Evolutionary conservation across 2,329 filamentous ascomycete species (phyloP).

Genomic region (Fusarium sp.): DNA sequence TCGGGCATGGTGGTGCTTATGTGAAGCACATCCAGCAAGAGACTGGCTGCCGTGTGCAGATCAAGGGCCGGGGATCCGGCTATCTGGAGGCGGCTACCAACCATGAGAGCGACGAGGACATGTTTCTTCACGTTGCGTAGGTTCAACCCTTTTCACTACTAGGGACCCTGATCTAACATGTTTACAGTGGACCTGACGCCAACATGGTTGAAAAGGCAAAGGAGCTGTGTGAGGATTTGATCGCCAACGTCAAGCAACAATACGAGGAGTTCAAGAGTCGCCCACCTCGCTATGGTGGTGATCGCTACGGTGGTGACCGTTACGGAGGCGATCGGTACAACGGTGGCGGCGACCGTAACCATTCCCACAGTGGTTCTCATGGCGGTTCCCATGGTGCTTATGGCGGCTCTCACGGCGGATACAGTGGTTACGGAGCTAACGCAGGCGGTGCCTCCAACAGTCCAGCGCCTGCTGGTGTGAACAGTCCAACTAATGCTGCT

Average conservation of each 20-base stretch:
- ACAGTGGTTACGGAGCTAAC: constrained; percentile 46
- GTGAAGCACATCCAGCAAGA: constrained; percentile 98
- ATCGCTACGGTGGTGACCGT: constrained; percentile 56
- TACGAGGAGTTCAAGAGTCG: constrained; percentile 92
- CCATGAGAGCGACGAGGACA: constrained; percentile 90
- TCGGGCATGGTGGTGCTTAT: constrained; percentile 92
- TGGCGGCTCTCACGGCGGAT: constrained; percentile 43
- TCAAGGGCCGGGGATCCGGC: constrained; percentile 95
- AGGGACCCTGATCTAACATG: constrained; percentile 48
- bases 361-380: constrained; percentile 47
- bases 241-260: constrained; percentile 86
- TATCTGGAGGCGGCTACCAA: constrained; percentile 92
- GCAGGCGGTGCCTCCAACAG: constrained; percentile 51
- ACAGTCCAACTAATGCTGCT: constrained; percentile 44
- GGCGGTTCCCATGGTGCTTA: constrained; percentile 44
- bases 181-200: constrained; percentile 81
- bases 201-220: constrained; percentile 88
- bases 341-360: constrained; percentile 53
- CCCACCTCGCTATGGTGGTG: constrained; percentile 69
- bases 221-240: constrained; percentile 86
- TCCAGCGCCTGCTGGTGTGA: constrained; percentile 48
- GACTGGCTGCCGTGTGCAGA: constrained; percentile 95
- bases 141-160: constrained; percentile 44
- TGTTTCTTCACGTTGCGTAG: constrained; percentile 96
- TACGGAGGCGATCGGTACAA: constrained; percentile 54